phyloP scores from a whole-genome alignment of 352 stramenopile species.

The Phytophthora citricola region DNA sequence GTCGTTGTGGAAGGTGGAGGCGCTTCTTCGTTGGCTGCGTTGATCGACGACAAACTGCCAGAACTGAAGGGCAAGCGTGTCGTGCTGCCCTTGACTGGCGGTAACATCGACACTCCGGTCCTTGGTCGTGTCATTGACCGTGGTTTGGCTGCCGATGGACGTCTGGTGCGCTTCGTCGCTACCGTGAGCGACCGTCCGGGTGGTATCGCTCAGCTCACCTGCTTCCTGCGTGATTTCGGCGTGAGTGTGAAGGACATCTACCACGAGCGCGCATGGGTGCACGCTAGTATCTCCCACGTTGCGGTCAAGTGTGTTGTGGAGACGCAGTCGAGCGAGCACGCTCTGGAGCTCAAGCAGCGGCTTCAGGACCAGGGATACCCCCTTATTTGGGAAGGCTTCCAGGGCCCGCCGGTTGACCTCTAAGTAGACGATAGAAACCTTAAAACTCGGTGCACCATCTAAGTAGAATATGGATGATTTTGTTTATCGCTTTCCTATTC shows the following conservation, averaged over 20 bases:
- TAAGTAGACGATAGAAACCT: conserved; percentile 29
- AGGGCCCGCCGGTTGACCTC: conserved; percentile 36
- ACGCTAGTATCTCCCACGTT: conserved; percentile 95
- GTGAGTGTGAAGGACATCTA: conserved; percentile 98
- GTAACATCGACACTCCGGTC: conserved; percentile 98
- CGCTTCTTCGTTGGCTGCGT: conserved; percentile 92
- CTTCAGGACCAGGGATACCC: conserved; percentile 90
- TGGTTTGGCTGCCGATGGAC: conserved; percentile 96
- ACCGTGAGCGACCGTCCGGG: conserved; percentile 96
- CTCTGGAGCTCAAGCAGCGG: conserved; percentile 84
- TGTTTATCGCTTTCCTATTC: conserved; percentile 23
- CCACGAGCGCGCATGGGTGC: conserved; percentile 96
- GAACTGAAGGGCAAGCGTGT: conserved; percentile 95
- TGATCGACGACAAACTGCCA: conserved; percentile 94
- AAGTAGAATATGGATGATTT: conserved; percentile 44
- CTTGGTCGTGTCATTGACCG: conserved; percentile 96
- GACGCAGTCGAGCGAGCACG: conserved; percentile 94
- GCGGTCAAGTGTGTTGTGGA: conserved; percentile 97
- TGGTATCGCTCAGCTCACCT: conserved; percentile 93
- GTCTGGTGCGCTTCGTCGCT: conserved; percentile 96
- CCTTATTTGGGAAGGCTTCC: conserved; percentile 80
- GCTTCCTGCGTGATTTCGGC: conserved; percentile 88
- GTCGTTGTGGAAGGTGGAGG: conserved; percentile 97
- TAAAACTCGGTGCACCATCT: conserved; percentile 22
- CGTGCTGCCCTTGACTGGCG: conserved; percentile 96